A percentile compares a stretch with the other conserved stretches of the same genome.
Evolutionary conservation across 2,329 filamentous ascomycete genomes (phyloP).

Genomic region (Diplodia scrobiculata): DNA sequence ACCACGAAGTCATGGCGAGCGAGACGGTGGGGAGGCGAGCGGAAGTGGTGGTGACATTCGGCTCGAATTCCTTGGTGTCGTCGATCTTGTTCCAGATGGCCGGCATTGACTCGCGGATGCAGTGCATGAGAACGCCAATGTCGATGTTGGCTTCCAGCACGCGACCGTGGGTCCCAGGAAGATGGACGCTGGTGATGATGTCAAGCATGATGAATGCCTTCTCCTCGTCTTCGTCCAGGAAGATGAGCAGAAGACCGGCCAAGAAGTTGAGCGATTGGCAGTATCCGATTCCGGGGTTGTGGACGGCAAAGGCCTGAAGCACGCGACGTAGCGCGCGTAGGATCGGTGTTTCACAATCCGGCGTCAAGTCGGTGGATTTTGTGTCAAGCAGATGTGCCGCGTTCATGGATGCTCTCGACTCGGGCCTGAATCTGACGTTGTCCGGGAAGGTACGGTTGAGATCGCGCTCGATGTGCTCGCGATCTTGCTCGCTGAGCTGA

Average conservation of each 20-base stretch:
- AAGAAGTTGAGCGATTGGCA: constrained; percentile 96
- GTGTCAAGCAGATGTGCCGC: constrained; percentile 30
- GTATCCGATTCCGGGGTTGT: constrained; percentile 90
- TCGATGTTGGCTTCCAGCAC: constrained; percentile 92
- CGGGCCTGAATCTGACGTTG: constrained; percentile 84
- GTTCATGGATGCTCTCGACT: constrained; percentile 43
- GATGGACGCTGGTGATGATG: constrained; percentile 83
- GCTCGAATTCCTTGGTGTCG: constrained; percentile 61
- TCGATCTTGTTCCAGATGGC: constrained; percentile 86
- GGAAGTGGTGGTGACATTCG: constrained; percentile 40
- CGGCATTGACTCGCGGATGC: constrained; percentile 79
- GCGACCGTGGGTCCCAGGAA: constrained; percentile 89
- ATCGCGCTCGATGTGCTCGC: constrained; percentile 90
- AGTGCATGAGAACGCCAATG: constrained; percentile 86
- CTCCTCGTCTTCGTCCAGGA: constrained; percentile 78
- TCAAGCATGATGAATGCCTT: constrained; percentile 91
- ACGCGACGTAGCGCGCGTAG: constrained; percentile 81
- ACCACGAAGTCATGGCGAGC: constrained; percentile 92
- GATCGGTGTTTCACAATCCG: constrained; percentile 67
- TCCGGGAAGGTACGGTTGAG: constrained; percentile 93
- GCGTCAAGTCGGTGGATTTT: constrained; percentile 23
- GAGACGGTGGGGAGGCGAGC: constrained; percentile 79
- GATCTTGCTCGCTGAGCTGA: constrained; percentile 68
- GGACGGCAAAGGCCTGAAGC: constrained; percentile 83
- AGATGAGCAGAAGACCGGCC: constrained; percentile 83